Evolutionary conservation across 1,139 yeast species (phyloP).

Genomic region (Nakaseomyces uthaithaninus): DNA sequence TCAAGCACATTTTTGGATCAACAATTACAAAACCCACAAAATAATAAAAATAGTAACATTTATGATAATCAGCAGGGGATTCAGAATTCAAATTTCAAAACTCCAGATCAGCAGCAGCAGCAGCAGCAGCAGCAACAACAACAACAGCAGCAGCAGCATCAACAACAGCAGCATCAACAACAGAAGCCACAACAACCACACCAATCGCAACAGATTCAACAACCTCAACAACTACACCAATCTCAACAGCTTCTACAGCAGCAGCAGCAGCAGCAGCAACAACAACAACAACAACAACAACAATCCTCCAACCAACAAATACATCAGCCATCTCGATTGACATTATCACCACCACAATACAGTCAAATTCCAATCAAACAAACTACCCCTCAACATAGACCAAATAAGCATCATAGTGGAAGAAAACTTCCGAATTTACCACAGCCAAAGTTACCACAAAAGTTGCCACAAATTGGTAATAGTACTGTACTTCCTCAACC

Average conservation of each 20-base stretch:
- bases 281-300: not conserved
- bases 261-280: constrained; percentile 2
- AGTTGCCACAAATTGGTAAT: constrained; percentile 1
- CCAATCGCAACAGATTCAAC: not conserved
- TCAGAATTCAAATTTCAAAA: not conserved
- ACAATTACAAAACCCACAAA: constrained; percentile 6
- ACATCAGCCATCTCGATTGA: not conserved
- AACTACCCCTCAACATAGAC: not conserved
- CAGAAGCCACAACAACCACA: not conserved
- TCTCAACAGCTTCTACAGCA: constrained; percentile 1
- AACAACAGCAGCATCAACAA: not conserved
- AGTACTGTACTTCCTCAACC: constrained; percentile 6
- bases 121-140: constrained; percentile 2
- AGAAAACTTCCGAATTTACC: constrained; percentile 4
- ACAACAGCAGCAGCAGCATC: constrained; percentile 4
- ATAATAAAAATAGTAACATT: not conserved
- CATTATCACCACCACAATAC: constrained; percentile 3
- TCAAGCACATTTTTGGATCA: constrained; percentile 3
- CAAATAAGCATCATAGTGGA: constrained; percentile 2
- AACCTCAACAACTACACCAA: not conserved
- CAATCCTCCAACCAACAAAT: not conserved
- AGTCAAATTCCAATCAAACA: not conserved
- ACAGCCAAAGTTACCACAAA: constrained; percentile 4
- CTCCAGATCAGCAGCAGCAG: not conserved
- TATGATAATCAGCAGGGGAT: constrained; percentile 1